Base-by-base conservation (phyloP, 2,329 filamentous ascomycete genomes). In the Amauroascus verrucosus region DNA sequence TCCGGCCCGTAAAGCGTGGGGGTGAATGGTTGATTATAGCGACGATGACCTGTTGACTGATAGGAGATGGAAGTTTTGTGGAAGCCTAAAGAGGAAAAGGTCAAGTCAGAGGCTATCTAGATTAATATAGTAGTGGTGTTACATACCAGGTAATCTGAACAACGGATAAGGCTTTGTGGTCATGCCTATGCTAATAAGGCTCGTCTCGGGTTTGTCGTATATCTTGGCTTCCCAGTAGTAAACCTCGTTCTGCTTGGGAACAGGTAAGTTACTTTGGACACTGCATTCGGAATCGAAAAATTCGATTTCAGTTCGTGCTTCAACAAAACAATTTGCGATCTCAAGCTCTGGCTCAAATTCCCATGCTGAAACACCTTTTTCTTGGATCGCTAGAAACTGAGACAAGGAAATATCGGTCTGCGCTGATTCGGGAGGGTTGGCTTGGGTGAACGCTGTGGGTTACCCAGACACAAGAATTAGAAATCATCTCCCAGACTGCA, bases 201-300 rank as follows among this genome's bases (percentile, higher is more conserved):
- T 95, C 55, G 75, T 82, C 58, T 97, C 93, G 3, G 93, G 89
- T 72, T 97, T 97, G 58, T 98, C 93, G 72, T 94, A 98, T 51
- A 98, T 85, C 75, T 98, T 98, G 53, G 90, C 87, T 70, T 98
- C 93, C 93, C 93, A 98, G 71, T 98, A 98, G 70, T 98, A 98
- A 9, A 97, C 91, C 65, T 98, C 93, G 65, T 98, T 98, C 67
- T 98, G 93, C 66, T 98, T 98, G 13, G 93, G 93, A 6, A 98
- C 88, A 0, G 93, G 93, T 38, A 98, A 72, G 64, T 98, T 98
- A 75, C 86, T 94, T 75, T 95, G 88, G 57, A 97, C 93, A 62
- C 90, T 95, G 74, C 91, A 97, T 68, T 95, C 93, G 1, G 89
- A 93, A 70, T 98, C 93, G 66, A 95, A 98, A 73, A 98, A 98